Base-by-base conservation (phyloP, 345 rosid species). In the Salix koriyanagi region DNA sequence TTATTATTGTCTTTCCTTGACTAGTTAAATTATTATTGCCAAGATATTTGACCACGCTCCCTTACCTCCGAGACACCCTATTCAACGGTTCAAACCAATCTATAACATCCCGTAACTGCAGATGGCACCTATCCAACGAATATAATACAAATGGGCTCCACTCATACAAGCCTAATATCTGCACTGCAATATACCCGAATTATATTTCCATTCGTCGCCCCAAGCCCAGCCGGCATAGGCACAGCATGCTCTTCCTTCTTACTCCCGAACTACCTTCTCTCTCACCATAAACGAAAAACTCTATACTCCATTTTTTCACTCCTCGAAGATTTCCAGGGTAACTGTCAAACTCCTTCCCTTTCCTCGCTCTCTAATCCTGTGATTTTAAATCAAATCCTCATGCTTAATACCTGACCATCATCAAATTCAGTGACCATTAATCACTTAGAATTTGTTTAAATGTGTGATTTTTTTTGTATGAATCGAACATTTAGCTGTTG, bases 191-290 rank as follows among this genome's bases (percentile, higher is more conserved):
- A 41, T 7, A 36, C 28, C 5, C 21, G 64, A 54, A 58, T 21
- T 12, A 72, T 11, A 41, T 54, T 56, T 60, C 66, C 66, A 72
- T 37, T 75, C 61, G 79, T 42, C 65, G 56, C 61, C 61, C 61
- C 61, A 23, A 50, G 70, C 72, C 74, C 39, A 30, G 37, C 5
- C 9, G 52, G 71, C 12, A 41, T 14, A 41, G 44, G 44, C 44
- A 41, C 44, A 41, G 44, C 44, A 41, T 41, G 44, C 2, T 41
- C 44, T 41, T 2, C 44, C 44, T 12, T 41, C 42, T 39, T 12
- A 2, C 14, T 41, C 44, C 13, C 44, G 44, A 41, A 11, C 44
- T 41, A 41, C 14, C 13, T 10, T 10, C 44, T 12, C 11, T 2
- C 44, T 10, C 44, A 41, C 44, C 44, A 41, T 41, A 10, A 41